Evolutionary conservation across 2,329 filamentous ascomycete species (phyloP).

Genomic region (Hymenoscyphus fraxineus): DNA sequence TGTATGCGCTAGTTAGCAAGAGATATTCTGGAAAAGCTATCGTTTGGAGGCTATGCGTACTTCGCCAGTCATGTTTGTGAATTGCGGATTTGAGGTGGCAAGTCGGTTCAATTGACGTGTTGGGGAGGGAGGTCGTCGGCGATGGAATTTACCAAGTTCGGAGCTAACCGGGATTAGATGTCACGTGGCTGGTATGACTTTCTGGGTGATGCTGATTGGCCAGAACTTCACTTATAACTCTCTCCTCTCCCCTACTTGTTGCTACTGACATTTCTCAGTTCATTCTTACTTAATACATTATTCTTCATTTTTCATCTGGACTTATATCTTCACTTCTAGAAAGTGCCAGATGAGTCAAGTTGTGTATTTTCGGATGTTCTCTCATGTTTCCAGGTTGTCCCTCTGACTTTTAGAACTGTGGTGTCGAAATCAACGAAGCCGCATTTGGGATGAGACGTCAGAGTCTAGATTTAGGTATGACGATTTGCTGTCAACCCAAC

Average conservation of each 20-base stretch:
- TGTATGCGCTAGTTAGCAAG: slow-evolving; percentile 11
- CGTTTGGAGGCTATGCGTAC: slow-evolving; percentile 17
- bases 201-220: background rate
- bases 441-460: background rate
- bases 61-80: slow-evolving; percentile 18
- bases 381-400: background rate
- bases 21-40: background rate
- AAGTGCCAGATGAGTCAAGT: background rate
- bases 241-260: background rate
- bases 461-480: no score
- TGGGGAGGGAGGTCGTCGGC: slow-evolving; percentile 5
- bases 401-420: background rate
- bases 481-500: no score
- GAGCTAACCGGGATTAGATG: slow-evolving; percentile 13
- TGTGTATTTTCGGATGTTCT: background rate
- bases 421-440: background rate
- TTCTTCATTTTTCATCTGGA: background rate
- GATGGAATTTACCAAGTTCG: slow-evolving; percentile 14
- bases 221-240: background rate
- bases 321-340: no score
- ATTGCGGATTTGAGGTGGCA: background rate
- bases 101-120: slow-evolving; percentile 18
- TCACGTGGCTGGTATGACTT: background rate
- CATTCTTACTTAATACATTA: no score
- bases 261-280: no score